Conservation (phyloP, 352 stramenopile genomes). For the Phytophthora litchii region DNA sequence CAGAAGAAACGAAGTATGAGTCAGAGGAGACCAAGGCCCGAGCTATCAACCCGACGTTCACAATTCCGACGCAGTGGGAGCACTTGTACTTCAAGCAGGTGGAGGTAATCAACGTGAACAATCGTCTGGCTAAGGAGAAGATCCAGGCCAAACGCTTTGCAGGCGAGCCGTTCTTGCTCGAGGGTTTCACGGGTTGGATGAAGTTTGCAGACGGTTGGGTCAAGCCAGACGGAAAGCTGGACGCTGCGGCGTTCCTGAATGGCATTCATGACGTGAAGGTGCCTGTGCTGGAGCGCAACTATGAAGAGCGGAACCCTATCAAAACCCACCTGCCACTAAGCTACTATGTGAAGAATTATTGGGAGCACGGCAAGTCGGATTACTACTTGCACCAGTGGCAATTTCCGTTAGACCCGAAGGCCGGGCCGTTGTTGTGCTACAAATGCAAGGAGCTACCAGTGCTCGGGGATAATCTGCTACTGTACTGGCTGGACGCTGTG, state of each 20-base stretch:
- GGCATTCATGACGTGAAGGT: conserved; percentile 84
- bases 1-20: conserved; percentile 30
- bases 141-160: conserved; percentile 71
- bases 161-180: conserved; percentile 74
- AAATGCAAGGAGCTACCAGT: conserved; percentile 89
- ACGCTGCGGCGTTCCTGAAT: conserved; percentile 62
- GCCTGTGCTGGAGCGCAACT: conserved; percentile 79
- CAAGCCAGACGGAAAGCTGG: conserved; percentile 55
- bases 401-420: conserved; percentile 87
- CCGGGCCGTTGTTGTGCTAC: conserved; percentile 79
- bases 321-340: conserved; percentile 72
- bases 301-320: conserved; percentile 78
- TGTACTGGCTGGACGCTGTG: conserved; percentile 91
- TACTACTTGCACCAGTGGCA: conserved; percentile 97
- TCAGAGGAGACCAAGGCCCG: conserved; percentile 37
- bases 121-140: conserved; percentile 51
- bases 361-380: conserved; percentile 74
- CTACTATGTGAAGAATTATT: conserved; percentile 86
- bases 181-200: conserved; percentile 67
- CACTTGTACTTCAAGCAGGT: conserved; percentile 68
- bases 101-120: conserved; percentile 70
- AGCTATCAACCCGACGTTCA: conserved; percentile 62
- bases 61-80: conserved; percentile 75
- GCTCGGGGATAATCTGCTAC: conserved; percentile 91
- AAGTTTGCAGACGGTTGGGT: conserved; percentile 74